Evolutionary conservation across 257 asterid species (phyloP).

Genomic region (Parsonsia alboflavescens): DNA sequence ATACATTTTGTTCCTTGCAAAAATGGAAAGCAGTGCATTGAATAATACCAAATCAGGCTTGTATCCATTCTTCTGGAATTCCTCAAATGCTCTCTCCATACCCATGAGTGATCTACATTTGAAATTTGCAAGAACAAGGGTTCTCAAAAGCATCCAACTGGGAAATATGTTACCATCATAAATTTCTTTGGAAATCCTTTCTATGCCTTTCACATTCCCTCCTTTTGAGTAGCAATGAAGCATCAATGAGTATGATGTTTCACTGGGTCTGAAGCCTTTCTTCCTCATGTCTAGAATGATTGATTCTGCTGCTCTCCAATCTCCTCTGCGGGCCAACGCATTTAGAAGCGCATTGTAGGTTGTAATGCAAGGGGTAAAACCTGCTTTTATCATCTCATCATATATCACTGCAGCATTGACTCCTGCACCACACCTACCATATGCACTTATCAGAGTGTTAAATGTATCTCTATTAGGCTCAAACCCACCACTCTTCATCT

Average conservation of each 20-base stretch:
- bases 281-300: conserved; percentile 59
- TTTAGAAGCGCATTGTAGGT: conserved; percentile 87
- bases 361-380: conserved; percentile 72
- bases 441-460: conserved; percentile 79
- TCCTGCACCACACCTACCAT: conserved; percentile 80
- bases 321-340: conserved; percentile 80
- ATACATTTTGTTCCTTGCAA: conserved; percentile 64
- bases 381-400: conserved; percentile 75
- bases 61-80: conserved; percentile 65
- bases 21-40: conserved; percentile 81
- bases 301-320: conserved; percentile 72
- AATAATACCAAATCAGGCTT: conserved; percentile 72
- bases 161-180: conserved; percentile 83
- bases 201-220: conserved; percentile 68
- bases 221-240: conserved; percentile 85
- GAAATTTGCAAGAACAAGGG: conserved; percentile 70
- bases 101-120: conserved; percentile 73
- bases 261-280: conserved; percentile 83
- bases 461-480: conserved; percentile 91
- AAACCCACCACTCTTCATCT: conserved; percentile 87
- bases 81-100: conserved; percentile 91
- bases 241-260: conserved; percentile 74
- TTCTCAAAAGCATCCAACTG: conserved; percentile 84
- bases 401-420: conserved; percentile 66
- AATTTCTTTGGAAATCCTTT: conserved; percentile 66